A percentile compares a stretch with the other conserved stretches of the same genome.
These are phyloP conservation scores for Boletus sp. DNA, from an alignment of 768 basidiomycete genomes.

Conservation along the genomic window DNA sequence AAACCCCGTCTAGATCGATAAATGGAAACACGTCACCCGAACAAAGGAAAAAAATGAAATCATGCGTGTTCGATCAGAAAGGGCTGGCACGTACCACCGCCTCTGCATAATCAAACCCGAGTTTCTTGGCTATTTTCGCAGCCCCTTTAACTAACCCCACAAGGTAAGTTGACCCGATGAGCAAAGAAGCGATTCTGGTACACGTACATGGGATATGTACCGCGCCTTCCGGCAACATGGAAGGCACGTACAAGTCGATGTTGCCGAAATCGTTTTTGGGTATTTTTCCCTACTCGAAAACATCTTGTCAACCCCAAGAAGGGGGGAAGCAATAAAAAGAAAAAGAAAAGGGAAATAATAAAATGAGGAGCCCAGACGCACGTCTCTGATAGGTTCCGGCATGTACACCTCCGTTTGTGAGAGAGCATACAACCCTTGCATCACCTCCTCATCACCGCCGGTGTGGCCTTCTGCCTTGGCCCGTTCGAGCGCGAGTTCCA, in stretches of 20 bases:
- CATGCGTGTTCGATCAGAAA: conserved; percentile 11
- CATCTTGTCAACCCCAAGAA: conserved; percentile 2
- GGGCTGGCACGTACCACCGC: conserved; percentile 72
- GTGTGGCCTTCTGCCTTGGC: conserved; percentile 36
- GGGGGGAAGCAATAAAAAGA: not conserved
- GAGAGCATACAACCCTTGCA: conserved; percentile 86
- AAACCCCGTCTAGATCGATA: conserved; percentile 73
- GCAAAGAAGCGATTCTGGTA: conserved; percentile 8
- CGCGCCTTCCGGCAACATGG: conserved; percentile 90
- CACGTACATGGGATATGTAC: conserved; percentile 88
- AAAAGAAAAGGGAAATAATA: conserved; percentile 2
- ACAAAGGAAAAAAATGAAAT: conserved; percentile 5
- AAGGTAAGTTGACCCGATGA: conserved; percentile 5
- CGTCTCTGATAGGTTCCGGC: conserved; percentile 81
- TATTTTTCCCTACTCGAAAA: conserved; percentile 68
- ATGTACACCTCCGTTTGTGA: conserved; percentile 81
- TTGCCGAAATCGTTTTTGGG: conserved; percentile 97
- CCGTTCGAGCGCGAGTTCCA: conserved; percentile 54
- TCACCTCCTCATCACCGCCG: conserved; percentile 50
- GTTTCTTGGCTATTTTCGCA: conserved; percentile 82
- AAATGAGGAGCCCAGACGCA: conserved; percentile 57
- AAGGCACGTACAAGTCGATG: conserved; percentile 91
- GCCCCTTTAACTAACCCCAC: conserved; percentile 68
- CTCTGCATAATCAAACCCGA: conserved; percentile 90
- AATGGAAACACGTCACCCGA: not conserved